Conservation (phyloP, 2,329 filamentous ascomycete genomes). For the Curvularia sp. region DNA sequence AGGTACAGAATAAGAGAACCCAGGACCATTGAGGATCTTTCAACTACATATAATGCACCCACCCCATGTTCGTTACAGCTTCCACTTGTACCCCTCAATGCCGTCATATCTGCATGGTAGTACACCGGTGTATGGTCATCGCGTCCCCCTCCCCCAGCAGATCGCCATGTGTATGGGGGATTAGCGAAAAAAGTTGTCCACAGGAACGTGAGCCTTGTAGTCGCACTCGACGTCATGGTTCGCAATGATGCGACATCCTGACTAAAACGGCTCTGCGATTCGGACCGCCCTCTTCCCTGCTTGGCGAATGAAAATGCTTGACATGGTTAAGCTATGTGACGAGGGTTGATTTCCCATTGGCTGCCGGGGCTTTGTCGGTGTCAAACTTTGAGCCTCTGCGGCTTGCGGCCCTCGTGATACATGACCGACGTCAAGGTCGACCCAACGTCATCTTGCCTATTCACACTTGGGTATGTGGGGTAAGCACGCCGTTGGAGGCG, state of each 20-base stretch:
- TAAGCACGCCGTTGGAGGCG: neutral
- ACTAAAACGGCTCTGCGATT: conserved; percentile 3
- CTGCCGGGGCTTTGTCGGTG: conserved; percentile 8
- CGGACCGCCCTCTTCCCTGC: neutral
- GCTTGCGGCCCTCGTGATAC: conserved; percentile 9
- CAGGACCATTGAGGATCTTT: conserved; percentile 9
- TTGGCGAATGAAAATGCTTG: conserved; percentile 13
- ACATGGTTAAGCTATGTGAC: conserved; percentile 6
- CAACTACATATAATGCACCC: conserved; percentile 9
- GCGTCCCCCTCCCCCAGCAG: neutral
- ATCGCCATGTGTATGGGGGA: neutral
- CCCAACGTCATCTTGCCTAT: conserved; percentile 11
- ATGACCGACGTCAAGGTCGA: conserved; percentile 11
- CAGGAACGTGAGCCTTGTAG: neutral
- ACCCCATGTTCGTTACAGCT: conserved; percentile 2
- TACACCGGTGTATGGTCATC: neutral
- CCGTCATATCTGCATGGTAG: conserved; percentile 13
- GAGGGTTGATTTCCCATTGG: conserved; percentile 13
- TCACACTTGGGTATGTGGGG: conserved; percentile 7
- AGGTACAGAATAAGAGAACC: neutral
- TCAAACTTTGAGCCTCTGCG: conserved; percentile 12
- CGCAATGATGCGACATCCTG: neutral
- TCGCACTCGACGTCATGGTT: conserved; percentile 14
- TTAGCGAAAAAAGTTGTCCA: conserved; percentile 1
- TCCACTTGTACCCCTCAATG: conserved; percentile 6